Conservation (phyloP, 2,329 filamentous ascomycete species). For the Eutypa lata region DNA sequence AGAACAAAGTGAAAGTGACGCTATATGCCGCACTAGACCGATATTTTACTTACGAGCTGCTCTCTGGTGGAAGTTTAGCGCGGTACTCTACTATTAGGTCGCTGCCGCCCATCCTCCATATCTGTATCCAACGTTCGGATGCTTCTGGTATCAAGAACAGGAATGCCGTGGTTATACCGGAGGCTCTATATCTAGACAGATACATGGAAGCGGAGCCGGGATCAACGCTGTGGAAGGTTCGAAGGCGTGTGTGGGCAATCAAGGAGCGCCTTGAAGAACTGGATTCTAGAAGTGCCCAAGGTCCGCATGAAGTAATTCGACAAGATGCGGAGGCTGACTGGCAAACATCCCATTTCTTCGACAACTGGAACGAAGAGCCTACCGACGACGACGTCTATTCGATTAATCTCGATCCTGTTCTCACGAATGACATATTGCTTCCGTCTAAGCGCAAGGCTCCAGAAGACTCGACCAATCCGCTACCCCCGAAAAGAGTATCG, state of each 20-base stretch:
- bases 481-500: constrained; percentile 9
- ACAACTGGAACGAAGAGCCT: neutral
- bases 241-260: constrained; percentile 71
- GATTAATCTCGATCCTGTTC: constrained; percentile 6
- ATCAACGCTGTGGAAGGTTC: constrained; percentile 59
- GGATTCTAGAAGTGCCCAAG: constrained; percentile 3
- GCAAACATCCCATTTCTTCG: neutral
- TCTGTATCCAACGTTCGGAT: constrained; percentile 82
- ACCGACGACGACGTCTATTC: neutral
- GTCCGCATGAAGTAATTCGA: constrained; percentile 3
- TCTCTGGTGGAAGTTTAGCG: constrained; percentile 61
- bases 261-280: constrained; percentile 57
- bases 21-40: constrained; percentile 84
- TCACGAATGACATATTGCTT: constrained; percentile 12
- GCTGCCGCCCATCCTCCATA: constrained; percentile 82
- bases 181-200: constrained; percentile 80
- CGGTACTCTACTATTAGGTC: constrained; percentile 69
- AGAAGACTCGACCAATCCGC: constrained; percentile 1
- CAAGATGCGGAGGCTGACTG: neutral
- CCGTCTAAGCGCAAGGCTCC: constrained; percentile 10
- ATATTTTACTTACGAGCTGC: constrained; percentile 76
- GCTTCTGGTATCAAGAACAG: constrained; percentile 73
- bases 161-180: constrained; percentile 74
- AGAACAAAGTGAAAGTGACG: constrained; percentile 45
- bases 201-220: constrained; percentile 70